Base-by-base conservation (phyloP, 176 grass and related monocot species). In the Oryza glaberrima region DNA sequence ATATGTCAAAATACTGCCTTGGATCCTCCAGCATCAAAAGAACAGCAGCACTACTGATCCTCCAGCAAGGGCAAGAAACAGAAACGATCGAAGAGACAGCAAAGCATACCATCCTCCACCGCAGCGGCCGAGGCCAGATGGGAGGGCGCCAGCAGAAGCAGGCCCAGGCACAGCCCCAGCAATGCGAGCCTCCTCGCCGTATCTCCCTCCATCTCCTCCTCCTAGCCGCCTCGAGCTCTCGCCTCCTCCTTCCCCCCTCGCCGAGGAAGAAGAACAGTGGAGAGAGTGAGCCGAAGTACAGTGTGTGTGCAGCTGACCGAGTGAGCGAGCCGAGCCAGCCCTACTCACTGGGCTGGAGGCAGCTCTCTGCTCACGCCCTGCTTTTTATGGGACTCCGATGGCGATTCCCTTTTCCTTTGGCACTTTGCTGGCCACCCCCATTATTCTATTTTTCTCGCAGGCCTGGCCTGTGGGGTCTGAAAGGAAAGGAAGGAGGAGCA, bases 391-490 rank as follows among this genome's bases (percentile, higher is more conserved):
- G 81, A 81, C 35, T 49, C 17, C 77, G 72, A 82, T 67, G 72
- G 43, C 38, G 91, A 99, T 99, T 86, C 94, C 94, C 86, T 78
- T 96, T 92, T 86, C 81, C 86, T 94, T 94, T 91, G 94, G 81
- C 91, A 58, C 86, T 87, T 85, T 86, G 88, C 83, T 87, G 70
- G 78, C 77, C 81, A 83, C 73, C 78, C 35, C 14, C 40, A 41
- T 34, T 85, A 75, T 63, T 76, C 76, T 80, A 64, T 41, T 43
- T 43, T 72, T 69, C 26, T 77, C 15, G 41, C 68, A 72, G 74
- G 22, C 16, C 28, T 6, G 45, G 4, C 6, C 38, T 40, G 34
- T 35, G 38, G 38, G 9, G 16, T 49, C 67, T 40, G 38, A 44
- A 44, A 43, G 8, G 7, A 44, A 44, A 44, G 8, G 43, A 10